These are phyloP conservation scores for Nicotiana obtusifolia DNA, from an alignment of 257 asterid species.

Conservation along the genomic window DNA sequence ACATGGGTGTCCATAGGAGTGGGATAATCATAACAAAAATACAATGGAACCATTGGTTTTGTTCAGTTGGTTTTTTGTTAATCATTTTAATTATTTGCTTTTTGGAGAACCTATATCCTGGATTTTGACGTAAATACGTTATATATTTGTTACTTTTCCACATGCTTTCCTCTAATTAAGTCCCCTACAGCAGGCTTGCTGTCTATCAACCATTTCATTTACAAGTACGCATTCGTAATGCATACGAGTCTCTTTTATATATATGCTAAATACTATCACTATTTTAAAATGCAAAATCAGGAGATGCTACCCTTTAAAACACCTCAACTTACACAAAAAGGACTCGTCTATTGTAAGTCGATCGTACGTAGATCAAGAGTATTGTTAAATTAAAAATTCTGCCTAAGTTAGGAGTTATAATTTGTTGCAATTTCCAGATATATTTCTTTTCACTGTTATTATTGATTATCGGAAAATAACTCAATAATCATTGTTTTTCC, in stretches of 20 bases:
- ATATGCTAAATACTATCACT: neutral
- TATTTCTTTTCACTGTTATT: too few relatives aligned
- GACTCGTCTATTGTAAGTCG: too few relatives aligned
- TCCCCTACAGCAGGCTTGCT: neutral
- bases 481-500: too few relatives aligned
- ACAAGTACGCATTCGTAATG: neutral
- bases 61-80: neutral
- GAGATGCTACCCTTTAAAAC: too few relatives aligned
- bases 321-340: too few relatives aligned
- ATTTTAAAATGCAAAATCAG: too few relatives aligned
- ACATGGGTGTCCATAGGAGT: neutral
- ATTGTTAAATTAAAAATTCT: too few relatives aligned
- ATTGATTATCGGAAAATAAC: too few relatives aligned
- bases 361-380: too few relatives aligned
- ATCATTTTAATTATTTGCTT: neutral
- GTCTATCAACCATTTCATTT: neutral
- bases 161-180: neutral
- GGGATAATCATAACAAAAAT: neutral
- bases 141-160: neutral
- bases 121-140: neutral
- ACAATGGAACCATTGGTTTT: neutral
- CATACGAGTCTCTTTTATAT: neutral
- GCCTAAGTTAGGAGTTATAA: too few relatives aligned
- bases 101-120: neutral
- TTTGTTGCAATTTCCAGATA: too few relatives aligned